Evolutionary conservation across 345 rosid species (phyloP).

Genomic region (Lepidium sativum): DNA sequence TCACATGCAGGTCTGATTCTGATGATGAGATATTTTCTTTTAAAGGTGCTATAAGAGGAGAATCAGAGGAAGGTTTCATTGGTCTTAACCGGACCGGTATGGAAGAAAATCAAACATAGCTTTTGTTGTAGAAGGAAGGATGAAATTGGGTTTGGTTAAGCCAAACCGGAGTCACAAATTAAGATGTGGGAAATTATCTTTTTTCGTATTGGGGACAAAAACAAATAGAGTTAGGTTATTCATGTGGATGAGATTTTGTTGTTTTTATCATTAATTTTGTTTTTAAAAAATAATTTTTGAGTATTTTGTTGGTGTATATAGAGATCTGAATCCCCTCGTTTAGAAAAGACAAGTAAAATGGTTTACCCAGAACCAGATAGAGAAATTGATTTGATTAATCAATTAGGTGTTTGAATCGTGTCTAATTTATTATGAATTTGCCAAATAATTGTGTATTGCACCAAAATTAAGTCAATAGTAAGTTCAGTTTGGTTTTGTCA

Average conservation of each 20-base stretch:
- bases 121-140: slow-evolving; percentile 19
- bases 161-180: slow-evolving; percentile 16
- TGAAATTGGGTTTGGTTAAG: slow-evolving; percentile 14
- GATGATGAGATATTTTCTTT: background rate
- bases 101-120: slow-evolving; percentile 16
- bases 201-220: slow-evolving; percentile 2
- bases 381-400: background rate
- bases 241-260: slow-evolving; percentile 29
- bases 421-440: too few relatives aligned
- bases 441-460: too few relatives aligned
- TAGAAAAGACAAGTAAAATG: background rate
- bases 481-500: too few relatives aligned
- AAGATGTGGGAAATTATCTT: slow-evolving; percentile 3
- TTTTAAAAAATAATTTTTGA: background rate
- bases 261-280: slow-evolving; percentile 15
- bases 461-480: too few relatives aligned
- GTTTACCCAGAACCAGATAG: background rate
- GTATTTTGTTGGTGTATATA: slow-evolving; percentile 1
- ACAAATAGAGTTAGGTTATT: slow-evolving; percentile 22
- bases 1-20: slow-evolving; percentile 22
- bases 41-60: slow-evolving; percentile 4
- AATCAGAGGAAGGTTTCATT: slow-evolving; percentile 10
- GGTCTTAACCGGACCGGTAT: slow-evolving; percentile 10
- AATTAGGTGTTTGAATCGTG: too few relatives aligned
- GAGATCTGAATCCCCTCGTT: slow-evolving; percentile 7